A percentile compares a stretch with the other conserved stretches of the same genome.
Conservation (phyloP, 345 rosid genomes). For the Eutrema japonicum region DNA sequence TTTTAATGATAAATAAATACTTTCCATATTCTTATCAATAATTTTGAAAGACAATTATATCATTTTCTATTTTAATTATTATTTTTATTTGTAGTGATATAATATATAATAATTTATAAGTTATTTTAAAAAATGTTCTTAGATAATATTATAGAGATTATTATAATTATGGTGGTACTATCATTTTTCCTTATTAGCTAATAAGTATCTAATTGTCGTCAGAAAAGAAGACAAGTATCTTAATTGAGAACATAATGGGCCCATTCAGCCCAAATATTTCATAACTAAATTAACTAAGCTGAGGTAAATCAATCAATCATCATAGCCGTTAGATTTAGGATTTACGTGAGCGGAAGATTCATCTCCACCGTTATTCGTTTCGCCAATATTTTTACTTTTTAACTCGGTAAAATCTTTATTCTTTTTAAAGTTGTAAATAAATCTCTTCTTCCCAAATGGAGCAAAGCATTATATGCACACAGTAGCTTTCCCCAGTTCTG, state of each 20-base stretch:
- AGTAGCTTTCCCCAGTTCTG: conserved; percentile 27
- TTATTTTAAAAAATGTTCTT: too few species aligned
- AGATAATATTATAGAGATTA: too few species aligned
- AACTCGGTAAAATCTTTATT: not conserved
- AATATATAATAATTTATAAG: too few species aligned
- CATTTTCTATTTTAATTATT: too few species aligned
- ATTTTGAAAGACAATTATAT: too few species aligned
- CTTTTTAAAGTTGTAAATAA: not conserved
- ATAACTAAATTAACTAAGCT: not conserved
- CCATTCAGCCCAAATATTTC: conserved; percentile 1
- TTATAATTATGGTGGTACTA: too few species aligned
- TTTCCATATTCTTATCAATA: too few species aligned
- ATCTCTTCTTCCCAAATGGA: conserved; percentile 26
- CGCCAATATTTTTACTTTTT: not conserved
- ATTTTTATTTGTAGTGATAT: too few species aligned
- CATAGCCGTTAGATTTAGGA: conserved; percentile 23
- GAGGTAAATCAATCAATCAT: not conserved
- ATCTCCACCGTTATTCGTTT: conserved; percentile 32
- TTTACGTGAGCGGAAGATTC: not conserved
- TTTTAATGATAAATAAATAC: too few species aligned
- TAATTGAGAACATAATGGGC: conserved; percentile 17
- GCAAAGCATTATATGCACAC: conserved; percentile 33
- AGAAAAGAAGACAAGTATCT: not conserved
- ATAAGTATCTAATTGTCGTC: not conserved
- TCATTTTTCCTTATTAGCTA: too few species aligned